phyloP scores from a whole-genome alignment of 495 filamentous ascomycete genomes.

The Neurospora sp. region DNA sequence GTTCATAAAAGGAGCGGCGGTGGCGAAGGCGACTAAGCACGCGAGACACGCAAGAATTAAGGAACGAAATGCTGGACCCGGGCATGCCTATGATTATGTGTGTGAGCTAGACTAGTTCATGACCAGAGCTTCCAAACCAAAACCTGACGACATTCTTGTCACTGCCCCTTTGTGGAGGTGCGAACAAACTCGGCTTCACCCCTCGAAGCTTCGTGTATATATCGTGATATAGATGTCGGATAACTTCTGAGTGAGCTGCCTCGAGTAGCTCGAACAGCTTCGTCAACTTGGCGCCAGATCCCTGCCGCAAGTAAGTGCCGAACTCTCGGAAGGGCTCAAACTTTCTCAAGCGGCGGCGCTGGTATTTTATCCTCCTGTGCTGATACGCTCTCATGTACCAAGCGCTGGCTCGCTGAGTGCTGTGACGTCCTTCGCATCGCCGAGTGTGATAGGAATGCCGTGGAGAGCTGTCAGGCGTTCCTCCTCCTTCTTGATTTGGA shows the following conservation, averaged over 20 bases:
- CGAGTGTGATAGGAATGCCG: slow-evolving; percentile 7
- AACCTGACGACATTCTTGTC: neutral
- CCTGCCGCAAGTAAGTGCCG: neutral
- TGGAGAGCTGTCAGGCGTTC: slow-evolving; percentile 37
- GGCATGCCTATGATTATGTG: neutral
- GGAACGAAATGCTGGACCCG: neutral
- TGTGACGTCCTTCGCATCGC: neutral
- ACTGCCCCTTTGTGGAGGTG: neutral
- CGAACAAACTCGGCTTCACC: neutral
- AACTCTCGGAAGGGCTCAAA: neutral
- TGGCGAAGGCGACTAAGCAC: neutral
- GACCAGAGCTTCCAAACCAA: neutral
- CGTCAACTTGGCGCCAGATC: neutral
- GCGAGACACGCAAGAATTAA: neutral
- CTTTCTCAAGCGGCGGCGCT: slow-evolving; percentile 3
- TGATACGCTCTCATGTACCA: slow-evolving; percentile 15
- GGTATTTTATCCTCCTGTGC: slow-evolving; percentile 1
- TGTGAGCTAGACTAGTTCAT: neutral
- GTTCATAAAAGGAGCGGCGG: neutral
- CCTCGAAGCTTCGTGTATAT: neutral
- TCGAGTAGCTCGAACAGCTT: neutral
- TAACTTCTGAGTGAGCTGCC: neutral
- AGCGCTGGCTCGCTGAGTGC: slow-evolving; percentile 7
- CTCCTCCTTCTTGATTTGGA: slow-evolving; percentile 53
- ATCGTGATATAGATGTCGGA: neutral